Evolutionary conservation across 2,329 filamentous ascomycete species (phyloP), one percentile per base, ranked within the genome.

Genomic region (Chaetomium globosum): DNA sequence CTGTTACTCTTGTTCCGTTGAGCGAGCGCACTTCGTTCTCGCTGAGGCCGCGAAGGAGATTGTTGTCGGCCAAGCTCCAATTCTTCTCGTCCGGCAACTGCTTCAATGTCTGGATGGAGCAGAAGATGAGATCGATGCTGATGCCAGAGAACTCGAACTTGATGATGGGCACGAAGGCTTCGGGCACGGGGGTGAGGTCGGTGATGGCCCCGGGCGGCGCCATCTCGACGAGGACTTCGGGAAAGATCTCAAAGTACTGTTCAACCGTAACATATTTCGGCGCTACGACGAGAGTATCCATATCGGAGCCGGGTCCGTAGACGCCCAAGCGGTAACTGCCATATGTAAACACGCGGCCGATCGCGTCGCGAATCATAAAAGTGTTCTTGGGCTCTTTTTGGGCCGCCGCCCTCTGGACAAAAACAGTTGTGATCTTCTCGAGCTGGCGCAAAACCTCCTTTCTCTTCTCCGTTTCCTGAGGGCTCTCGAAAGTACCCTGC

Each of bases 161-260:
- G 81, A 99, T 98, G 75, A 99, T 96, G 56, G 95, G 95, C 8
- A 98, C 94, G 74, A 92, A 96, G 4, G 94, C 92, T 73, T 96
- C 94, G 56, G 89, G 89, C 46, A 99, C 95, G 0, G 90, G 87
- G 2, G 91, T 89, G 73, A 97, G 83, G 75, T 96, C 92, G 66
- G 90, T 89, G 71, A 98, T 92, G 65, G 93, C 84, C n/a, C 88
- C 90, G 46, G 87, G 80, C 9, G 90, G 87, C 1, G 91, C 88
- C 85, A 95, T 89, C 70, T 89, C 83, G 71, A 89, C 81, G 57
- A 99, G 85, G 56, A 96, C 80, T 23, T 86, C 82, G n/a, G 93
- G 93, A 72, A 97, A 97, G 72, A 90, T 83, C 60, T 90, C 81
- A 80, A 99, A 99, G 81, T 97, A 99, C 77, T 99, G 92, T 36